Base-by-base conservation (phyloP, 805 yeast species). In the Candida silvatica region DNA sequence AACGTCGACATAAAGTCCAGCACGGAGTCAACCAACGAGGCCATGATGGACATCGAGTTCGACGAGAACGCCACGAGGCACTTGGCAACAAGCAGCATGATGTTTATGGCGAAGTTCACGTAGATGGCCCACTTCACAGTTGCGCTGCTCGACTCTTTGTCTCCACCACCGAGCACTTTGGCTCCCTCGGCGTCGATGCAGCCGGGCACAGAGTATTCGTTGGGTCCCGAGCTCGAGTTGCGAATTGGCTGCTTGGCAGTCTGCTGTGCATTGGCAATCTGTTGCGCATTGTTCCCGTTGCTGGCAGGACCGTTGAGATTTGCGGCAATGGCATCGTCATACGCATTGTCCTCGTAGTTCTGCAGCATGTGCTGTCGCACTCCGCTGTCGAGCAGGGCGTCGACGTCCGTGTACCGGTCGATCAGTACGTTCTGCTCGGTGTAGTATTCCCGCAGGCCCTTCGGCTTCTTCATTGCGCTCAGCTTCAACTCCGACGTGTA, bases 11-110 rank as follows among this genome's bases (percentile, higher is more conserved):
- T 54, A 36, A 82, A 76, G 48, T 83, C 94, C 42, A 82, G 66
- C 1, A 75, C 62, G 2, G 90, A 81, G 58, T 82, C 94, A 27
- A 83, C 78, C 42, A 82, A 67, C 1, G 92, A 81, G 0, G 94
- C 94, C 34, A 82, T 62, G 32, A 83, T 72, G 5, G 92, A 81
- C 43, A 83, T 71, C 8, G 94, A 83, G 49, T 63, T 67, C 0
- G 90, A 77, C 49, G 77, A 58, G n/a, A 73, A 41, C 1, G 77
- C 74, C 17, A 80, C 85, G 9, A 67, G 59, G 3, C 67, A 39
- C 48, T 82, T 82, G 3, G 83, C 87, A 2, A 69, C 29, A 34
- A 82, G 58, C 35, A 83, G 61, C 1, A 78, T 37, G 27, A 75
- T 52, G 50, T 82, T 82, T 37, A 80, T 60, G 26, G 64, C 53